These are phyloP conservation scores for Globisporangium irregulare DNA, from an alignment of 352 stramenopile genomes.

Conservation along the genomic window DNA sequence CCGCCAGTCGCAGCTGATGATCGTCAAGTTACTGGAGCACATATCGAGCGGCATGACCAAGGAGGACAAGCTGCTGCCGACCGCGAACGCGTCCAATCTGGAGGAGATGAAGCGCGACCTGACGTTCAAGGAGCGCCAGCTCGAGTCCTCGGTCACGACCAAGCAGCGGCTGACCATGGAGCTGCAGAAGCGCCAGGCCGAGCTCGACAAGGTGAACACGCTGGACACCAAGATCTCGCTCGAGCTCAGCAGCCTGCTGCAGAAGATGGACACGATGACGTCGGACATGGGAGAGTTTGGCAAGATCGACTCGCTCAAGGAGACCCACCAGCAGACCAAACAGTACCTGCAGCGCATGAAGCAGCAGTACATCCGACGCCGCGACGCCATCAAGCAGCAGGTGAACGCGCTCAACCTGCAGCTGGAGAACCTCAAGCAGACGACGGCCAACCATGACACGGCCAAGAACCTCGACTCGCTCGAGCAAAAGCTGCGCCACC, in stretches of 20 bases:
- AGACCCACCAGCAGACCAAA: constrained; percentile 78
- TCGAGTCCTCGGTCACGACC: constrained; percentile 88
- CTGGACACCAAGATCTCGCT: constrained; percentile 86
- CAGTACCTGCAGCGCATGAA: constrained; percentile 66
- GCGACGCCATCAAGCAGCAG: constrained; percentile 86
- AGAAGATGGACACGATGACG: constrained; percentile 88
- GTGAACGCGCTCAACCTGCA: constrained; percentile 55
- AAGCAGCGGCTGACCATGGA: constrained; percentile 86
- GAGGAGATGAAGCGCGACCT: constrained; percentile 89
- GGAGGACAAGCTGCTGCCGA: constrained; percentile 75
- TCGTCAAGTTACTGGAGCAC: constrained; percentile 90
- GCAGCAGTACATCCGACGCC: constrained; percentile 82
- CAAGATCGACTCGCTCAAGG: constrained; percentile 84
- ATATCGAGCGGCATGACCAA: constrained; percentile 71
- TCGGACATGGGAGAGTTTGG: constrained; percentile 87
- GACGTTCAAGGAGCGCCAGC: constrained; percentile 90
- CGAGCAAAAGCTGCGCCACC: constrained; percentile 88
- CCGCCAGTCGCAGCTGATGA: constrained; percentile 63
- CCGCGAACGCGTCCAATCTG: constrained; percentile 51
- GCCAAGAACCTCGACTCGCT: constrained; percentile 79
- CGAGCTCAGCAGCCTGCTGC: constrained; percentile 75
- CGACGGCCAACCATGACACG: constrained; percentile 71
- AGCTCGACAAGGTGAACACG: constrained; percentile 91
- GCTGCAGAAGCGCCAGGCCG: constrained; percentile 81
- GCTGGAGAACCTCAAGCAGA: constrained; percentile 77